A percentile compares a stretch with the other conserved stretches of the same genome.
Conservation (phyloP, 352 stramenopile genomes). For the Phytophthora cajani region DNA sequence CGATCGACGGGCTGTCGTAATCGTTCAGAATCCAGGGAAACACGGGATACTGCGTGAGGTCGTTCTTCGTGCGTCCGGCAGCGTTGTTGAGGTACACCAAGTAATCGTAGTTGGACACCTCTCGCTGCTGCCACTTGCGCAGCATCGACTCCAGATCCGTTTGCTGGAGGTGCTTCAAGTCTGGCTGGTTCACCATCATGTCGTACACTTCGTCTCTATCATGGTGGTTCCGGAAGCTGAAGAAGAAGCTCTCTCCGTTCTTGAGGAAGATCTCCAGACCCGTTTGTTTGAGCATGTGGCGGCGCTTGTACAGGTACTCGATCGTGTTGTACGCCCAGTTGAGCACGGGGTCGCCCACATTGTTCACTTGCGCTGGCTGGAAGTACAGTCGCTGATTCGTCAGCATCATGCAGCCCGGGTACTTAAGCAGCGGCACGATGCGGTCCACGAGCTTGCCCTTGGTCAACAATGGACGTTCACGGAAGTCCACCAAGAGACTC, state of each 20-base stretch:
- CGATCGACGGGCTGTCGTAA: constrained; percentile 85
- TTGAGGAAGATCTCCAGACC: constrained; percentile 88
- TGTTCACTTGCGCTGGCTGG: constrained; percentile 92
- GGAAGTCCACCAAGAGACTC: constrained; percentile 90
- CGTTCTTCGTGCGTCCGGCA: constrained; percentile 86
- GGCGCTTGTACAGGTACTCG: constrained; percentile 84
- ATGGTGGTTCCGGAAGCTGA: constrained; percentile 73
- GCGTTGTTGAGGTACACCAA: constrained; percentile 90
- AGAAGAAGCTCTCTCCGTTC: constrained; percentile 78
- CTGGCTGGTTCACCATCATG: constrained; percentile 82
- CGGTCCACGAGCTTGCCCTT: constrained; percentile 85
- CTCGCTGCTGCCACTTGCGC: constrained; percentile 79
- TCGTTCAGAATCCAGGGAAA: constrained; percentile 97
- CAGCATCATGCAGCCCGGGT: constrained; percentile 92
- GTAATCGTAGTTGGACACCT: constrained; percentile 97
- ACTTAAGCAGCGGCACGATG: constrained; percentile 92
- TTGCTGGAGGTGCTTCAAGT: constrained; percentile 65
- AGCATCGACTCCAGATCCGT: constrained; percentile 81
- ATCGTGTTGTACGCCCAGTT: constrained; percentile 87
- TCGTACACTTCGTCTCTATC: constrained; percentile 88
- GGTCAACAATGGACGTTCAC: constrained; percentile 79
- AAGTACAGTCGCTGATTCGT: constrained; percentile 91
- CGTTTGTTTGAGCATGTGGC: constrained; percentile 91
- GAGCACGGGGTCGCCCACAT: constrained; percentile 88
- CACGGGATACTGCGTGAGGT: constrained; percentile 97